phyloP scores from a whole-genome alignment of 495 filamentous ascomycete genomes.

The Apodospora peruviana region DNA sequence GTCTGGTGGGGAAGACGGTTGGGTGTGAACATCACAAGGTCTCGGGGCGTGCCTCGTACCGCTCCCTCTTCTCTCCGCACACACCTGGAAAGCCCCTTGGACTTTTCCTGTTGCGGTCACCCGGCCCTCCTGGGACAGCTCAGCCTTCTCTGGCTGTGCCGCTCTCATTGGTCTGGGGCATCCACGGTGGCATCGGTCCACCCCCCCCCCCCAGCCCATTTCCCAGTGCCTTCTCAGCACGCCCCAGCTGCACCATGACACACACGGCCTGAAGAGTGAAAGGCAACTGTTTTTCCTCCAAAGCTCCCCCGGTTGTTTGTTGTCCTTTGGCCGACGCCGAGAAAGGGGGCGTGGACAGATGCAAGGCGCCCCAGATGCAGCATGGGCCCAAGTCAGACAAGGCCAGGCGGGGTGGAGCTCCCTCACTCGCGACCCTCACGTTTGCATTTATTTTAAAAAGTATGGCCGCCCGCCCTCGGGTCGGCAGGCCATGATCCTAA shows the following conservation, averaged over 20 bases:
- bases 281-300: neutral
- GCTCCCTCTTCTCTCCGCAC: constrained; percentile 12
- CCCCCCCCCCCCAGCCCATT: neutral
- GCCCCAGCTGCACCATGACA: neutral
- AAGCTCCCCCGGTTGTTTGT: neutral
- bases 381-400: neutral
- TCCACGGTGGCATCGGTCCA: neutral
- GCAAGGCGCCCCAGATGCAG: neutral
- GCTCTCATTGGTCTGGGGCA: constrained; percentile 5
- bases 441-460: constrained; percentile 8
- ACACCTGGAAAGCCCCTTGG: constrained; percentile 1
- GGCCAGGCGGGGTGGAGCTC: neutral
- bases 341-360: neutral
- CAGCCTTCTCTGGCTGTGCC: constrained; percentile 12
- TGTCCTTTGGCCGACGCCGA: neutral
- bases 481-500: neutral
- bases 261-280: neutral
- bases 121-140: constrained; percentile 11
- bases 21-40: neutral
- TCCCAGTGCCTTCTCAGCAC: neutral
- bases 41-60: neutral
- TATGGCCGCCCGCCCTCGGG: constrained; percentile 3
- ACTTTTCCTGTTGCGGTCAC: constrained; percentile 10
- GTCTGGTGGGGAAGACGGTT: neutral
- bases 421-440: constrained; percentile 10